Percentiles rank a stretch among this genome's conserved stretches.
phyloP scores from a whole-genome alignment of 225 moss, liverwort and hornwort genomes.

The Climacium dendroides region DNA sequence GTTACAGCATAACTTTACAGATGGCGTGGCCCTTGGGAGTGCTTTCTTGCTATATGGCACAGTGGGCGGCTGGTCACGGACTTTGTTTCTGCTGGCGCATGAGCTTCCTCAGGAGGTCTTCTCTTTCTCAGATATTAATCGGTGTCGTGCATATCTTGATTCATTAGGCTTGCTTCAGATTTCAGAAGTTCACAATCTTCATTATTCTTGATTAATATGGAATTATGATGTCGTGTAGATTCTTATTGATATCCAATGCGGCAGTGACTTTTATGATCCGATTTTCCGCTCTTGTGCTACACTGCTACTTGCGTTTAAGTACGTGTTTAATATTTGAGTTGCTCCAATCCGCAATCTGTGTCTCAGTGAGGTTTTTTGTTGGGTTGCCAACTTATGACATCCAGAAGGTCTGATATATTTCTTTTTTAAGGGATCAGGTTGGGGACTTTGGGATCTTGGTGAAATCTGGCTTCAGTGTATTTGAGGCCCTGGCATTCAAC shows the following conservation, averaged over 20 bases:
- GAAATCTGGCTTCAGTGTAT: constrained; percentile 88
- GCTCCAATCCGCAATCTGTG: not conserved
- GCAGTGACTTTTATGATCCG: not conserved
- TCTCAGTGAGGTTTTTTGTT: not conserved
- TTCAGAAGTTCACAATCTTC: not conserved
- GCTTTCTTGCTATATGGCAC: constrained; percentile 76
- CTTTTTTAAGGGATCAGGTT: constrained; percentile 25
- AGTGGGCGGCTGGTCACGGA: constrained; percentile 89
- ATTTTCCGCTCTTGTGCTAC: not conserved
- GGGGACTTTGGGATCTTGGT: constrained; percentile 95
- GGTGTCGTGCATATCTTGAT: not conserved
- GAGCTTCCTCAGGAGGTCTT: constrained; percentile 86
- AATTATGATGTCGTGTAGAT: not conserved
- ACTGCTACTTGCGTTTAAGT: not conserved
- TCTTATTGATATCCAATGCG: not conserved
- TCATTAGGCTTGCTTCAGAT: not conserved
- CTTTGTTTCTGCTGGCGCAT: constrained; percentile 87
- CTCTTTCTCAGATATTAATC: not conserved
- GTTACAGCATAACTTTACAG: constrained; percentile 82
- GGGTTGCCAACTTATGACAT: not conserved
- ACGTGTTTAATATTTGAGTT: not conserved
- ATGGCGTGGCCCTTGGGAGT: constrained; percentile 94
- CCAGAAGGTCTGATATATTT: not conserved
- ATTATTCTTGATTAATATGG: not conserved
- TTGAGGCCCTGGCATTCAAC: constrained; percentile 76